Conservation (phyloP, 2,329 filamentous ascomycete species). For the Colletotrichum aenigma region DNA sequence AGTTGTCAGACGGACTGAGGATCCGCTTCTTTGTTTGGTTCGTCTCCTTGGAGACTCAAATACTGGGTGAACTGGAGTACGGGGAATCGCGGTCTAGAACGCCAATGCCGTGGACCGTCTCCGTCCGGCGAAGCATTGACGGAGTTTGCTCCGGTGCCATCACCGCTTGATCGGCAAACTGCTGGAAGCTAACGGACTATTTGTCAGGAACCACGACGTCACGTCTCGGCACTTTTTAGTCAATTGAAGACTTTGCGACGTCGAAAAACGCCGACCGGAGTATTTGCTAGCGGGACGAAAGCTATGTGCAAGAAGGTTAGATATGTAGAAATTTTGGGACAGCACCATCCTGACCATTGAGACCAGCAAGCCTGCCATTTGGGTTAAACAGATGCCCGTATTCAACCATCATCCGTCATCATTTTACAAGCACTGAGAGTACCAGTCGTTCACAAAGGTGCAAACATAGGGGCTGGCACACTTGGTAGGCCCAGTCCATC, state of each 20-base stretch:
- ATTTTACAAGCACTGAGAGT: constrained; percentile 25
- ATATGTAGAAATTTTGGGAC: not conserved
- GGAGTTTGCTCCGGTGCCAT: not conserved
- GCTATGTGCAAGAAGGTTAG: not conserved
- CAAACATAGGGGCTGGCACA: constrained; percentile 21
- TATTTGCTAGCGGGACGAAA: not conserved
- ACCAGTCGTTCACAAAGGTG: constrained; percentile 23
- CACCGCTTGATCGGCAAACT: not conserved
- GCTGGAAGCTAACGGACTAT: not conserved
- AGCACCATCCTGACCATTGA: not conserved
- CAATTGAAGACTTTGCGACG: not conserved
- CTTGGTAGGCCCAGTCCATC: constrained; percentile 21
- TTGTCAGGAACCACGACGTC: not conserved
- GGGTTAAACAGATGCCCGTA: not conserved
- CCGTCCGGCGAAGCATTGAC: not conserved
- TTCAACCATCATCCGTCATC: not conserved
- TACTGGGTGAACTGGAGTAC: not conserved
- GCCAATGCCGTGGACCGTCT: not conserved
- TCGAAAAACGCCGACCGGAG: not conserved
- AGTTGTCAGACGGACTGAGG: not conserved
- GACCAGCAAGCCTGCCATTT: fast-evolving
- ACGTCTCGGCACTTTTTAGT: not conserved
- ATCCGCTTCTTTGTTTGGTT: not conserved
- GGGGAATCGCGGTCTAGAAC: not conserved
- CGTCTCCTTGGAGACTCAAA: not conserved